Conservation (phyloP, 495 filamentous ascomycete species). For the Astrothelium macrocarpum region DNA sequence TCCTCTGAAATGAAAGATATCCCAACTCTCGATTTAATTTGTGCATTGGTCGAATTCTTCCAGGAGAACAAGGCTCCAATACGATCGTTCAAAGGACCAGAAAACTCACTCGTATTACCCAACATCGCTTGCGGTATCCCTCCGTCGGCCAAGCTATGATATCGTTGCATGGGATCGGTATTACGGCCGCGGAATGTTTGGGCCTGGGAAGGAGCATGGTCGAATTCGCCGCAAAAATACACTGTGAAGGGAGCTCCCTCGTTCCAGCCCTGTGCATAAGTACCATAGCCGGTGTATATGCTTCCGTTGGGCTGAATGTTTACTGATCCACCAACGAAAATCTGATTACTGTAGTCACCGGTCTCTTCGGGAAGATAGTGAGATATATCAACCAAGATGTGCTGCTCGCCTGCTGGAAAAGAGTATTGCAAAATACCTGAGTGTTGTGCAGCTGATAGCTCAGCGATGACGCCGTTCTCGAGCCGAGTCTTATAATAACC, state of each 20-base stretch:
- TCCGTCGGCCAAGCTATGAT: constrained; percentile 14
- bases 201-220: constrained; percentile 20
- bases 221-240: constrained; percentile 32
- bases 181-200: constrained; percentile 26
- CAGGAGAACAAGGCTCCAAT: constrained; percentile 31
- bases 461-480: constrained; percentile 23
- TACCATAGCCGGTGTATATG: constrained; percentile 26
- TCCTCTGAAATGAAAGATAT: constrained; percentile 28
- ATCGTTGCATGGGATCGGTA: constrained; percentile 24
- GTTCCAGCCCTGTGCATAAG: constrained; percentile 23
- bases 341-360: constrained; percentile 23
- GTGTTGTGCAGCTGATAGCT: constrained; percentile 25
- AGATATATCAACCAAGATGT: constrained; percentile 28
- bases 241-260: constrained; percentile 23
- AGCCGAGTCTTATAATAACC: constrained; percentile 28
- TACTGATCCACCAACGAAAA: constrained; percentile 26
- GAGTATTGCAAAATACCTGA: constrained; percentile 26
- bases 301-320: constrained; percentile 19
- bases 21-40: constrained; percentile 27
- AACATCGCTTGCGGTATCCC: constrained; percentile 22
- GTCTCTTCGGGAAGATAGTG: constrained; percentile 27
- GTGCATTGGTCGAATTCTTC: constrained; percentile 11
- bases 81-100: constrained; percentile 24
- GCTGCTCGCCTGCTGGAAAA: constrained; percentile 22
- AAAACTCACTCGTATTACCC: constrained; percentile 16